Evolutionary conservation across 2,329 filamentous ascomycete genomes (phyloP).

Genomic region (Exserohilum turcica): DNA sequence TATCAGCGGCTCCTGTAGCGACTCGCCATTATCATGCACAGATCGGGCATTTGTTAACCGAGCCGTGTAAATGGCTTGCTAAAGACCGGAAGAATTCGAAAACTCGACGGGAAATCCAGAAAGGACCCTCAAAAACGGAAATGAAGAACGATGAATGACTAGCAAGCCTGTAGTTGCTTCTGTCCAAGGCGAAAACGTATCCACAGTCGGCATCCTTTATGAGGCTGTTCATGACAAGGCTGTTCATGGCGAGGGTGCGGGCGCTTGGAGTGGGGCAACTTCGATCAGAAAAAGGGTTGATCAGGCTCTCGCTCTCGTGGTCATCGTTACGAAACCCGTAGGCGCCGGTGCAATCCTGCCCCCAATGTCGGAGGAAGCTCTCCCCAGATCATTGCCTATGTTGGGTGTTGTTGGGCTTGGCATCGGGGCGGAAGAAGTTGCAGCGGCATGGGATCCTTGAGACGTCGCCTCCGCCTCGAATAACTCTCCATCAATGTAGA

Average conservation of each 20-base stretch:
- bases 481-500: slow-evolving; percentile 22
- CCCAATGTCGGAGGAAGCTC: neutral
- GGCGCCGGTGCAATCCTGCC: neutral
- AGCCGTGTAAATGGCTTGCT: neutral
- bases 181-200: neutral
- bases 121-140: neutral
- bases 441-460: neutral
- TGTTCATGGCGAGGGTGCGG: slow-evolving; percentile 11
- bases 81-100: neutral
- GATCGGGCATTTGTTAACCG: neutral
- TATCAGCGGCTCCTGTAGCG: slow-evolving; percentile 18
- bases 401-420: slow-evolving; percentile 4
- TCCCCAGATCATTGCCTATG: slow-evolving; percentile 4
- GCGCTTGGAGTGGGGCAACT: slow-evolving; percentile 11
- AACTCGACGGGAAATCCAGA: neutral
- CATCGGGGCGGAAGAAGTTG: neutral
- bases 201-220: slow-evolving; percentile 1
- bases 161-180: neutral
- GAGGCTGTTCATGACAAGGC: slow-evolving; percentile 7
- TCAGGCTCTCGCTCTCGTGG: slow-evolving; percentile 3
- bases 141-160: neutral
- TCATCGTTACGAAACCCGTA: slow-evolving; percentile 12
- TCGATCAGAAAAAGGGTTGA: neutral
- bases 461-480: no score
- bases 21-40: slow-evolving; percentile 9